Evolutionary conservation across 2,329 filamentous ascomycete genomes (phyloP).

Genomic region (Diaporthe sp.): DNA sequence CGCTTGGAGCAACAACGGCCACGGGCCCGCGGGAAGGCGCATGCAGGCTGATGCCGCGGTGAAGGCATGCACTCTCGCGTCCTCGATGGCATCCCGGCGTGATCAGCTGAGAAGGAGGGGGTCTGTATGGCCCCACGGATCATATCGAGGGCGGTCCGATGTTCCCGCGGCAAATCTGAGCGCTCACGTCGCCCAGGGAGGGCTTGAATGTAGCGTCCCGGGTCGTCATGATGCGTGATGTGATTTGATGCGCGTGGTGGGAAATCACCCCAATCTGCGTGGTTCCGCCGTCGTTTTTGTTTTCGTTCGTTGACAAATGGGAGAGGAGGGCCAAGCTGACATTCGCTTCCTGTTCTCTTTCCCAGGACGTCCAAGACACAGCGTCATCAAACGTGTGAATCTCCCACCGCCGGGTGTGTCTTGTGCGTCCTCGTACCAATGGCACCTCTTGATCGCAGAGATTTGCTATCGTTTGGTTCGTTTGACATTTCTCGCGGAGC

Average conservation of each 20-base stretch:
- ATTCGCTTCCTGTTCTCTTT: neutral
- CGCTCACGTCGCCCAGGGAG: conserved; percentile 9
- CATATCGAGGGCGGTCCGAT: conserved; percentile 27
- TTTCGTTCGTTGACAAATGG: conserved; percentile 30
- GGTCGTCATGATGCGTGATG: neutral
- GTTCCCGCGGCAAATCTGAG: conserved; percentile 24
- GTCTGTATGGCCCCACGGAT: neutral
- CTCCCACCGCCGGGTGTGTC: conserved; percentile 1
- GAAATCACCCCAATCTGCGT: conserved; percentile 28
- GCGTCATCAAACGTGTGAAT: conserved; percentile 4
- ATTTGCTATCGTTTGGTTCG: neutral
- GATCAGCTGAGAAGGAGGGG: neutral
- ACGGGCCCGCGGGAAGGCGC: neutral
- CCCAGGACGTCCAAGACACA: conserved; percentile 4
- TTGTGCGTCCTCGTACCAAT: conserved; percentile 28
- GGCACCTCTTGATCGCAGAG: conserved; percentile 29
- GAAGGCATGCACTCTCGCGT: neutral
- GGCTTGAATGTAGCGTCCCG: conserved; percentile 21
- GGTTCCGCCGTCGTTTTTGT: conserved; percentile 15
- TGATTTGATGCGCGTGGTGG: neutral
- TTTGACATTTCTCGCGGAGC: neutral
- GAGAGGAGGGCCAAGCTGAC: conserved; percentile 11
- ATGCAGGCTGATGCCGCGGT: conserved; percentile 13
- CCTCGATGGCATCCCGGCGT: conserved; percentile 7
- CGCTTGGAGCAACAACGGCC: neutral